Base-by-base conservation (phyloP, 352 stramenopile genomes). In the Lagenidium giganteum region DNA sequence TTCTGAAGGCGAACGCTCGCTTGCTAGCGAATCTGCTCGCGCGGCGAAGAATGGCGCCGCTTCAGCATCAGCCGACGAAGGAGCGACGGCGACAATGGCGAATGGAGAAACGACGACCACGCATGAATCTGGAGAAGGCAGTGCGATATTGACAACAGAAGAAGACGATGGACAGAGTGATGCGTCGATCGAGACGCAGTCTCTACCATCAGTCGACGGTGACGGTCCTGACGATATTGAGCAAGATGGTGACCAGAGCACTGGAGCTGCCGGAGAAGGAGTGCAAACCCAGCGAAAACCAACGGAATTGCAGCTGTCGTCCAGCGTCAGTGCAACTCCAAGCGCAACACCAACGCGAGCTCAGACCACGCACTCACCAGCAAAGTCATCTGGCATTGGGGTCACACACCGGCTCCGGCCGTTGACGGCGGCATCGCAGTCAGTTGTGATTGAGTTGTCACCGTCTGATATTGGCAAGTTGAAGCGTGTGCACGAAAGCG, bases 361-460 rank as follows among this genome's bases (percentile, higher is more conserved):
- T 8, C 35, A 53, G 16, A 34, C 32, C 17, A 42, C n/a, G n/a
- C n/a, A 9, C 16, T 31, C 40, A 1, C 41, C 37, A n/a, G 24
- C 34, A 22, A 21, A 30, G n/a, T 31, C 39, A 24, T 28, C 29
- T 32, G 26, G 14, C 21, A 3, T 22, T 13, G n/a, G 24, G 18
- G n/a, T 30, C 27, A 68, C 59, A 4, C 56, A 58, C 4, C 54
- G 70, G 30, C 64, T 83, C 16, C 64, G 64, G 9, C 79, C 76
- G 12, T 25, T 89, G 36, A 89, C 76, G n/a, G 79, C 76, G 3
- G 64, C 61, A 16, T 69, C 58, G 11, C 73, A 92, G 55, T 87
- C 72, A 11, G 14, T 87, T 14, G 74, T 92, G 35, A 89, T 92
- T 46, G 61, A 55, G 2, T 42, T 92, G 14, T 76, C 51, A 3